Conservation (phyloP, 805 yeast genomes). For the Jamesozyma gamospora region DNA sequence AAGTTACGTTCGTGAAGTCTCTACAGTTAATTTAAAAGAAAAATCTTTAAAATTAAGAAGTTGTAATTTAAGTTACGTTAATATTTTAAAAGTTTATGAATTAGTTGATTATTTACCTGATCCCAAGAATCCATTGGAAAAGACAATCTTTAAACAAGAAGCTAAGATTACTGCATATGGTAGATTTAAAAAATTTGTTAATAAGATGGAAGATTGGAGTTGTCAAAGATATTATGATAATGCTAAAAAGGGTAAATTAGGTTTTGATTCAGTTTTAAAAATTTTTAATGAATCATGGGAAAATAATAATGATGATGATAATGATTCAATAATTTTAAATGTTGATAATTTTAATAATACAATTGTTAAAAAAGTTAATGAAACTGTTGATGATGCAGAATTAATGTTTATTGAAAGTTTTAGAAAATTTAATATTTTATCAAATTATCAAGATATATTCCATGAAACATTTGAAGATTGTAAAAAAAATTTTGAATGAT, state of each 20-base stretch:
- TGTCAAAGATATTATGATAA: conserved; percentile 82
- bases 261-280: conserved; percentile 73
- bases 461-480: conserved; percentile 6
- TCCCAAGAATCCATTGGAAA: conserved; percentile 35
- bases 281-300: conserved; percentile 31
- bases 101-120: conserved; percentile 78
- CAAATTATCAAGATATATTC: conserved; percentile 11
- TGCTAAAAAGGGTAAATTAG: conserved; percentile 70
- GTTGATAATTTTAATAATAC: conserved; percentile 23
- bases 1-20: conserved; percentile 81
- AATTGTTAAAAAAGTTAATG: conserved; percentile 22
- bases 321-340: conserved; percentile 3
- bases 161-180: conserved; percentile 88
- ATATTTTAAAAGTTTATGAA: conserved; percentile 70
- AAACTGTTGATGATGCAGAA: conserved; percentile 26
- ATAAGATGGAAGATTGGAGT: conserved; percentile 85
- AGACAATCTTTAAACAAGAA: conserved; percentile 64
- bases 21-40: conserved; percentile 62
- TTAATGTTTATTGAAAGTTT: conserved; percentile 21
- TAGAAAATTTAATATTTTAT: conserved; percentile 11
- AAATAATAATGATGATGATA: conserved; percentile 10
- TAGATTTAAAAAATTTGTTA: conserved; percentile 57
- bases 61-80: conserved; percentile 74
- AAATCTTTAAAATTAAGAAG: conserved; percentile 70
- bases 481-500: background rate